Evolutionary conservation across 805 yeast species (phyloP).

Genomic region (Metschnikowia bowlesiae): DNA sequence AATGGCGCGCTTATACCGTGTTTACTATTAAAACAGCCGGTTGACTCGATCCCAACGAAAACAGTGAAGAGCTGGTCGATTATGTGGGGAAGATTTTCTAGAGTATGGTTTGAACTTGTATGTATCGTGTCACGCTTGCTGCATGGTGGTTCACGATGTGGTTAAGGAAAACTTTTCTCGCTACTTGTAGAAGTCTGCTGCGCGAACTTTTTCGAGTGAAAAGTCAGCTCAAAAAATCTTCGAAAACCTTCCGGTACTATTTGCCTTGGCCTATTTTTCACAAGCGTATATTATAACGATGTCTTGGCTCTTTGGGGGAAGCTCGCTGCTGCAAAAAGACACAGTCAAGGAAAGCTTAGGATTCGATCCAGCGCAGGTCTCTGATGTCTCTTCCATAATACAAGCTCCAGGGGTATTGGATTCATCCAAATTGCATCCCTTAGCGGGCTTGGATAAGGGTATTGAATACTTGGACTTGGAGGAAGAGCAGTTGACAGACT

Average conservation of each 20-base stretch:
- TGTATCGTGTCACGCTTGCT: background rate
- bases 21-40: background rate
- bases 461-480: constrained; percentile 88
- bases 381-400: constrained; percentile 60
- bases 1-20: background rate
- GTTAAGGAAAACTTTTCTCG: background rate
- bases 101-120: no score
- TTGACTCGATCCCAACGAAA: background rate
- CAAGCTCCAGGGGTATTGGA: constrained; percentile 61
- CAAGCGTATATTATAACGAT: constrained; percentile 15
- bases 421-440: constrained; percentile 74
- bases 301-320: constrained; percentile 52
- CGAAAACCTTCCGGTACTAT: constrained; percentile 2
- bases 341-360: constrained; percentile 40
- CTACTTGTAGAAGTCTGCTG: background rate
- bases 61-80: no score
- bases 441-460: constrained; percentile 87
- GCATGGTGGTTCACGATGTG: background rate
- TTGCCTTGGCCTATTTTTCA: background rate
- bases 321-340: constrained; percentile 17
- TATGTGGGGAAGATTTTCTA: background rate
- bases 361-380: constrained; percentile 60
- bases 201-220: constrained; percentile 5
- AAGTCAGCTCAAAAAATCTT: constrained; percentile 2
- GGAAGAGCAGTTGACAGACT: constrained; percentile 62